Percentiles rank a stretch among this genome's conserved stretches.
These are phyloP conservation scores for Suillus alpinus DNA, from an alignment of 768 basidiomycete genomes.

Conservation along the genomic window DNA sequence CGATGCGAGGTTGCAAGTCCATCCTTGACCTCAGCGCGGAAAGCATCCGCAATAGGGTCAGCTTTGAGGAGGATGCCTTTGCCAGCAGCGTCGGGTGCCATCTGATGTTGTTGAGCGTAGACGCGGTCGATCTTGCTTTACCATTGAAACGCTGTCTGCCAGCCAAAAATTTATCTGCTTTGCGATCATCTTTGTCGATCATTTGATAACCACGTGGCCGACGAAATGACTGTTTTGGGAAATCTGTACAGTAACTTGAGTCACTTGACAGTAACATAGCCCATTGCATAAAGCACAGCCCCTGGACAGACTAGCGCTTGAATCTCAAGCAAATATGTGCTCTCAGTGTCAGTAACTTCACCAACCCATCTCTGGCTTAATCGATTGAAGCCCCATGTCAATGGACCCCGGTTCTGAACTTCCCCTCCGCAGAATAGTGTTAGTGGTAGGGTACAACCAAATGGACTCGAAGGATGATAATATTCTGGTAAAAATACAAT, in stretches of 20 bases:
- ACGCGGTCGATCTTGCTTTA: background rate
- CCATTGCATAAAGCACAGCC: background rate
- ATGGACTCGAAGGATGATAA: slow-evolving; percentile 1
- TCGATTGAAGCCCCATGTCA: background rate
- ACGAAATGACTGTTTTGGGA: background rate
- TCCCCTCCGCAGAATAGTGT: background rate
- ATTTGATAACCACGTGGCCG: background rate
- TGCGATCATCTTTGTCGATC: background rate
- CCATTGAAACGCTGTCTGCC: background rate
- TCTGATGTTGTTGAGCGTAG: slow-evolving; percentile 4
- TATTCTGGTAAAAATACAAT: slow-evolving; percentile 5
- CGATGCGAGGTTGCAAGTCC: slow-evolving; percentile 36
- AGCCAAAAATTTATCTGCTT: background rate
- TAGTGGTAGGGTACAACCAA: background rate
- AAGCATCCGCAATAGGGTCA: slow-evolving; percentile 69
- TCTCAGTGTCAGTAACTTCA: background rate
- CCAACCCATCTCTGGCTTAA: background rate
- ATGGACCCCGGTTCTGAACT: background rate
- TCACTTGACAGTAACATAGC: no score
- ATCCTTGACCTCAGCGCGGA: slow-evolving; percentile 64
- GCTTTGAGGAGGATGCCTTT: slow-evolving; percentile 81
- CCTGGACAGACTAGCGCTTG: no score
- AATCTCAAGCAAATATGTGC: background rate
- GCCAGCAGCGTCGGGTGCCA: slow-evolving; percentile 35
- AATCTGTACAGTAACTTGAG: no score